Evolutionary conservation across 805 yeast genomes (phyloP), one percentile per base, ranked within the genome.

Genomic region (Teunomyces barrocoloradensis): DNA sequence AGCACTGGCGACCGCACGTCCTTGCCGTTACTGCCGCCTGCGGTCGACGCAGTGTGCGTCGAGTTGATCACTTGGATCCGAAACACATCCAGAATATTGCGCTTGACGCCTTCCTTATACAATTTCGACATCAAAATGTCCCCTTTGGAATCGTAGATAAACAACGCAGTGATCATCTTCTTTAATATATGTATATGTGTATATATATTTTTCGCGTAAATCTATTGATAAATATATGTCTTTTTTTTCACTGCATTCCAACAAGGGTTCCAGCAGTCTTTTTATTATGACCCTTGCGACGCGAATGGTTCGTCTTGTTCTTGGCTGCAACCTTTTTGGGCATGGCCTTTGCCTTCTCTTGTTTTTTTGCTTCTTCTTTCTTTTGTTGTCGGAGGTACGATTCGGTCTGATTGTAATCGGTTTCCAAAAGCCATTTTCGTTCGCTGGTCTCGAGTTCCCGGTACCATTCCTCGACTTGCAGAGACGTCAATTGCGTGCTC

Each of bases 401-500:
- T 25, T 25, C 11, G 3, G 10, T 7, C 27, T 25, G 27, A 9
- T 7, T 25, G 27, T 25, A 25, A 25, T 25, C 27, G 1, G 4
- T 25, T 9, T 25, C 11, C 11, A 25, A 25, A 25, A 25, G 10
- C 15, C 90, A 61, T 85, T 87, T 85, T 47, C 86, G 69, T 2
- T 6, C 25, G 5, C 25, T 21, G 7, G 25, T 21, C 2, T 6
- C 25, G 2, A 21, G 25, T 21, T 21, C 25, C 25, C 5, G 4
- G 1, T 85, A 85, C 97, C 97, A 92, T 0, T 96, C 96, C 72
- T 91, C 97, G 42, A 92, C 81, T 61, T 89, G 96, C 59, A 89
- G 96, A 64, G 90, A 91, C 0, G 90, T 73, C 96, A 96, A 89
- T 0, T 73, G 72, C 0, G 84, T 77, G 33, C 73, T 71, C 5